Conservation (phyloP, 2,329 filamentous ascomycete genomes). For the Colletotrichum gloeosporioides region DNA sequence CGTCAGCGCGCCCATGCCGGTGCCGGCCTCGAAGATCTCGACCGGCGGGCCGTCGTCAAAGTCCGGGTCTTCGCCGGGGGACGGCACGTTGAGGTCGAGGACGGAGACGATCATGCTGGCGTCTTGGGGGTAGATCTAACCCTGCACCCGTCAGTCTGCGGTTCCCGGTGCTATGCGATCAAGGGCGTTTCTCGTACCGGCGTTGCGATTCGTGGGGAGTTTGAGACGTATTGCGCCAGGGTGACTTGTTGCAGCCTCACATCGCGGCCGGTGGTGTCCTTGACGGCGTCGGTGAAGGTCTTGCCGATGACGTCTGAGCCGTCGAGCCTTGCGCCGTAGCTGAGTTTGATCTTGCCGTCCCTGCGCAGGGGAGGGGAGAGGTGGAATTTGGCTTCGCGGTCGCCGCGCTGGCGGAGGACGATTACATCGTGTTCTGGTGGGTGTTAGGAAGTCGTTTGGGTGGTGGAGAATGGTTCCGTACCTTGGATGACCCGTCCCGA, state of each 20-base stretch:
- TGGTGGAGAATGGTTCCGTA: background rate
- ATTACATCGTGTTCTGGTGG: conserved; percentile 43
- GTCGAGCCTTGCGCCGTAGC: conserved; percentile 51
- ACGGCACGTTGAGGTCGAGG: conserved; percentile 72
- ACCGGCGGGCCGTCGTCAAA: conserved; percentile 51
- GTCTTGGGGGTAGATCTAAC: conserved; percentile 70
- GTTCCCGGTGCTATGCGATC: background rate
- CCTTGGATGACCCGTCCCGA: conserved; percentile 5
- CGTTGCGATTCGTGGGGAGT: conserved; percentile 74
- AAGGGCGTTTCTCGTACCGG: conserved; percentile 55
- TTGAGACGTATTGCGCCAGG: conserved; percentile 74
- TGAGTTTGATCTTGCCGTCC: conserved; percentile 36
- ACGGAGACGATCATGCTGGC: conserved; percentile 77
- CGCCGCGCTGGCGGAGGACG: conserved; percentile 43
- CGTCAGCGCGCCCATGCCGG: conserved; percentile 82
- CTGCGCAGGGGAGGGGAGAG: conserved; percentile 40
- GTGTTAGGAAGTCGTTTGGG: background rate
- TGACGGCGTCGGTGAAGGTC: conserved; percentile 61
- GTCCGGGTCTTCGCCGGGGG: conserved; percentile 36
- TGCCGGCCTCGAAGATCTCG: conserved; percentile 84
- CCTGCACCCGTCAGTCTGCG: background rate
- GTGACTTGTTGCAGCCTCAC: conserved; percentile 69
- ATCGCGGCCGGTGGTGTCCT: conserved; percentile 52
- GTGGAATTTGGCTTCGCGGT: conserved; percentile 38
- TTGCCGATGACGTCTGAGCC: conserved; percentile 69